Base-by-base conservation (phyloP, 805 yeast species). In the Candida maris region DNA sequence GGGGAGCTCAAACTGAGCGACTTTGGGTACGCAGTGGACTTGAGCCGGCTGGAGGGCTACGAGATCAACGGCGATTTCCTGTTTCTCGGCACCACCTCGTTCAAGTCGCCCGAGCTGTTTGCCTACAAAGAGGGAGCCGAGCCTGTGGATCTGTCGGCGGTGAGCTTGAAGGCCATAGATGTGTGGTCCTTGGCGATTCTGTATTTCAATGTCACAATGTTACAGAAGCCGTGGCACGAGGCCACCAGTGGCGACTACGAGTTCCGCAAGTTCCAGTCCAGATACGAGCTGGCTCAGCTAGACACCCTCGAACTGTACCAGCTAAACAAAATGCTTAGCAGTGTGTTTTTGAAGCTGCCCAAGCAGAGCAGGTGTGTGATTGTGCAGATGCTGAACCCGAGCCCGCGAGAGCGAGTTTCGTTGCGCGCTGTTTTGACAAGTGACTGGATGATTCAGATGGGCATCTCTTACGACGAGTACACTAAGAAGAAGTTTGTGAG, bases 81-180 rank as follows among this genome's bases (percentile, higher is more conserved):
- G 9, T 56, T 47, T 29, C 56, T 71, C 42, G 81, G 81, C 2
- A 75, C 81, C 1, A 62, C 62, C 17, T 67, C 76, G 5, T 75
- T 73, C 55, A 75, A 73, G 46, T 71, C 80, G 0, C 81, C 81
- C 0, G 81, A 75, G 46, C 42, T 73, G 20, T 69, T 45, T 34
- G 32, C 18, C 4, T 48, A 35, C 28, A 44, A 37, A 17, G 33
- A 33, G 5, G 21, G 32, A 1, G 32, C 20, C 6, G 27, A 34
- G 25, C 35, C 39, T 4, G 57, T 42, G 30, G 48, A 22, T 27
- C 25, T 30, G 6, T 7, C 16, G 16, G 32, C 35, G 9, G 30
- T 55, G 8, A 42, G 62, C 32, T 64, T 66, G 37, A 64, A 63
- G 35, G 52, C 64, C 3, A 47, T 65, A 15, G 81, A 75, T 53